Conservation (phyloP, 148 eudicot species). For the Selenicereus undatus region DNA sequence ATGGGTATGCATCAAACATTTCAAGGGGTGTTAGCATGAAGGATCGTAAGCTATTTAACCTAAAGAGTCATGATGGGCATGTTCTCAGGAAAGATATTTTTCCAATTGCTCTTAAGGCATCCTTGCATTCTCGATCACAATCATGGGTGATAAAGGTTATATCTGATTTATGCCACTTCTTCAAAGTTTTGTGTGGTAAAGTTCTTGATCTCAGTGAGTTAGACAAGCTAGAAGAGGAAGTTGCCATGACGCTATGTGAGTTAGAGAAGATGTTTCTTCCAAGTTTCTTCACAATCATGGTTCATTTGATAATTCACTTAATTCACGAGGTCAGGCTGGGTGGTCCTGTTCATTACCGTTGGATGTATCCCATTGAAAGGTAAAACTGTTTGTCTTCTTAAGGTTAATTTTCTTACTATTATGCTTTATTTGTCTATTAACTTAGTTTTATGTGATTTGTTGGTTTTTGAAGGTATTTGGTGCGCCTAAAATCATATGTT, state of each 20-base stretch:
- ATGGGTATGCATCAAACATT: slow-evolving; percentile 6
- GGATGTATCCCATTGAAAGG: slow-evolving; percentile 4
- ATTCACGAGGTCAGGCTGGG: not conserved
- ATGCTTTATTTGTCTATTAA: not conserved
- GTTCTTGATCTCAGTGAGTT: not conserved
- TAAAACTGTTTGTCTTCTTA: not conserved
- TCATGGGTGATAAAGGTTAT: not conserved
- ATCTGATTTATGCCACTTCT: not conserved
- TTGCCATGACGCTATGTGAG: not conserved
- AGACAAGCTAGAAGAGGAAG: not conserved
- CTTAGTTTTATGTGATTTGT: not conserved
- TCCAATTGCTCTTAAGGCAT: not conserved
- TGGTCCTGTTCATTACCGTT: not conserved
- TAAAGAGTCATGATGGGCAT: not conserved
- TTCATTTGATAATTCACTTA: not conserved
- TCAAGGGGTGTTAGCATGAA: slow-evolving; percentile 7
- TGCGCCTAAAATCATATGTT: slow-evolving; percentile 7
- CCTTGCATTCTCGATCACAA: not conserved
- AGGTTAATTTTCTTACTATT: not conserved
- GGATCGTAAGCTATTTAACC: not conserved
- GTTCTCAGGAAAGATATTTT: not conserved
- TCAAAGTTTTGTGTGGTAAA: not conserved
- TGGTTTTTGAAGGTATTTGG: not conserved
- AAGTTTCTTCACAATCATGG: slow-evolving; percentile 3
- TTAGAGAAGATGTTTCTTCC: not conserved